These are phyloP conservation scores for Nitzschia sp. DNA, from an alignment of 108 stramenopile genomes.

Conservation along the genomic window DNA sequence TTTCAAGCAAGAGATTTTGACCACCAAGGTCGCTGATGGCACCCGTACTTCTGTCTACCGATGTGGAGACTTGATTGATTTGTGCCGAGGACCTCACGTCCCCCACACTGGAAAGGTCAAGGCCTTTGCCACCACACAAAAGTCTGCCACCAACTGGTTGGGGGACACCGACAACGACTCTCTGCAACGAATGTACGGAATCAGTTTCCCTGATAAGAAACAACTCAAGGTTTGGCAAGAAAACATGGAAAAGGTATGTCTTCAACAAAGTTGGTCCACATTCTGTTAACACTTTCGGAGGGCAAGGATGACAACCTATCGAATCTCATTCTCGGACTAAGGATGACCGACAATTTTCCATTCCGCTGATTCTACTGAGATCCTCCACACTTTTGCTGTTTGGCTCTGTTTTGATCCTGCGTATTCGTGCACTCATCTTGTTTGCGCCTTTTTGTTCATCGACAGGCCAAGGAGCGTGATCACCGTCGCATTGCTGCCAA, in stretches of 20 bases:
- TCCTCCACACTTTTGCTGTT: not conserved
- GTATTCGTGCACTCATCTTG: not conserved
- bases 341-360: conserved; percentile 40
- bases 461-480: conserved; percentile 94
- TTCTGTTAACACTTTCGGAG: not conserved
- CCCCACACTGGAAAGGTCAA: conserved; percentile 92
- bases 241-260: conserved; percentile 84
- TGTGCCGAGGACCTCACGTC: conserved; percentile 98
- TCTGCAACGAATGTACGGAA: conserved; percentile 96
- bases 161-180: conserved; percentile 97
- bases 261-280: not conserved
- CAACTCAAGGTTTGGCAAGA: conserved; percentile 95
- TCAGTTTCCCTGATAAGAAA: conserved; percentile 98
- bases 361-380: conserved; percentile 69
- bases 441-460: not conserved
- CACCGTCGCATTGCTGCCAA: conserved; percentile 91
- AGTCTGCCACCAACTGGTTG: conserved; percentile 96
- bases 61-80: conserved; percentile 96
- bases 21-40: conserved; percentile 94
- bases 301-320: conserved; percentile 55
- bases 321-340: conserved; percentile 84
- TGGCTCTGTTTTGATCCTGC: not conserved
- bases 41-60: conserved; percentile 96
- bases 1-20: conserved; percentile 94
- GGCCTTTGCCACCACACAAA: conserved; percentile 90